A percentile compares a stretch with the other conserved stretches of the same genome.
Evolutionary conservation across 441 rosid genomes (phyloP).

Genomic region (Erodium moschatum): DNA sequence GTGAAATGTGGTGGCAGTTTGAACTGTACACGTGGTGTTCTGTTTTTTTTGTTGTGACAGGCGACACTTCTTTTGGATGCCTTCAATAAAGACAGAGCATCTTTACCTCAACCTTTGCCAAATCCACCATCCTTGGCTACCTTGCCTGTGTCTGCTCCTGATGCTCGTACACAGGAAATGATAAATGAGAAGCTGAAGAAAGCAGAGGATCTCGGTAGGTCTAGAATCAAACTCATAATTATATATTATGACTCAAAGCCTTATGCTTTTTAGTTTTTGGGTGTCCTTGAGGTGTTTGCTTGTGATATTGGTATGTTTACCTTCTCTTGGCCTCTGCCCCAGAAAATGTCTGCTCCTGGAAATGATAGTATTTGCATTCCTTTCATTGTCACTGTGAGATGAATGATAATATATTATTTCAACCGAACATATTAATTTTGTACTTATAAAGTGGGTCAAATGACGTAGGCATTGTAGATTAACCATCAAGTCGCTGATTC

Average conservation of each 20-base stretch:
- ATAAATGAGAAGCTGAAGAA: slow-evolving; percentile 91
- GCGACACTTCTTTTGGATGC: slow-evolving; percentile 91
- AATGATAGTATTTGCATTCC: too few species aligned
- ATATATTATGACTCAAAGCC: background rate
- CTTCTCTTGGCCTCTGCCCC: too few species aligned
- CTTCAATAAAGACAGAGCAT: slow-evolving; percentile 94
- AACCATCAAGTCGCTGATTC: too few species aligned
- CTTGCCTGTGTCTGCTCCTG: slow-evolving; percentile 60
- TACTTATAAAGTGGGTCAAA: too few species aligned
- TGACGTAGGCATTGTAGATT: too few species aligned
- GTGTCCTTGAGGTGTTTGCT: too few species aligned
- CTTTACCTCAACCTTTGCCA: slow-evolving; percentile 80
- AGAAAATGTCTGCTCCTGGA: too few species aligned
- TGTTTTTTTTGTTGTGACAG: slow-evolving; percentile 32
- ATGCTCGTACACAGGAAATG: slow-evolving; percentile 95
- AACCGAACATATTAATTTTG: too few species aligned
- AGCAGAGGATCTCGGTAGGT: slow-evolving; percentile 95
- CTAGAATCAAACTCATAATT: background rate
- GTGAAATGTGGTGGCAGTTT: slow-evolving; percentile 11
- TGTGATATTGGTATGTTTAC: too few species aligned
- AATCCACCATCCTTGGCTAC: slow-evolving; percentile 62
- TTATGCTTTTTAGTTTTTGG: background rate
- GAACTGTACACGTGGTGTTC: slow-evolving; percentile 11
- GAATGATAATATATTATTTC: too few species aligned
- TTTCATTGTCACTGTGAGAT: too few species aligned